Evolutionary conservation across 352 stramenopile species (phyloP), one percentile per base, ranked within the genome.

Genomic region (Globisporangium cylindrosporum): DNA sequence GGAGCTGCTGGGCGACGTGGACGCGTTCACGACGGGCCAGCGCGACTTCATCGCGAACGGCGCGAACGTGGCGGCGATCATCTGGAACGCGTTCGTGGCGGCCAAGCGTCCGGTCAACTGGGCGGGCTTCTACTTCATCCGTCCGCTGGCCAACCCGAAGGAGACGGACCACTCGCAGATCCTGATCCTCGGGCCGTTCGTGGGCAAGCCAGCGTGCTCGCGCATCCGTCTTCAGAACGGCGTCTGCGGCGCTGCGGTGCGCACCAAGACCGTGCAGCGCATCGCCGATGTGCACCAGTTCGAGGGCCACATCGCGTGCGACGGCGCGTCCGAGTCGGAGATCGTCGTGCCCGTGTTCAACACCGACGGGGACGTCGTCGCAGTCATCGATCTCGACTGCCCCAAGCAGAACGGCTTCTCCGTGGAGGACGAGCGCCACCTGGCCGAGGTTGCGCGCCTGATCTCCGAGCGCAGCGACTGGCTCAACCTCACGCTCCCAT

Each of bases 361-460:
- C 70, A 75, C 83, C 34, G 58, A 81, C 22, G 84, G 82, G n/a
- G 76, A 90, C 14, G 77, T 93, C 41, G 59, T 93, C 32, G 87
- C 84, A 22, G 82, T 95, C 58, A 79, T 95, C 49, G 87, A 95
- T 67, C 75, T 95, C 14, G 87, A 95, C 72, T 93, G 87, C 54
- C 87, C 87, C 4, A 41, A 82, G 51, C 81, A 81, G 54, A 79
- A 83, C 67, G 87, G 87, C 0, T 94, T 94, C 75, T 89, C 82
- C 15, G 77, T 71, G 12, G 80, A 89, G 53, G 84, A 93, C 72
- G 79, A 90, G 69, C 82, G 82, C 58, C 81, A 79, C n/a, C 79
- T 93, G 9, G 74, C 83, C 18, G 67, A 87, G 61, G 81, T 91
- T 51, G 81, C 81, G 29, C 74, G 74, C 34, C 65, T 90, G 57